phyloP scores from a whole-genome alignment of 257 asterid species.

The Striga asiatica region DNA sequence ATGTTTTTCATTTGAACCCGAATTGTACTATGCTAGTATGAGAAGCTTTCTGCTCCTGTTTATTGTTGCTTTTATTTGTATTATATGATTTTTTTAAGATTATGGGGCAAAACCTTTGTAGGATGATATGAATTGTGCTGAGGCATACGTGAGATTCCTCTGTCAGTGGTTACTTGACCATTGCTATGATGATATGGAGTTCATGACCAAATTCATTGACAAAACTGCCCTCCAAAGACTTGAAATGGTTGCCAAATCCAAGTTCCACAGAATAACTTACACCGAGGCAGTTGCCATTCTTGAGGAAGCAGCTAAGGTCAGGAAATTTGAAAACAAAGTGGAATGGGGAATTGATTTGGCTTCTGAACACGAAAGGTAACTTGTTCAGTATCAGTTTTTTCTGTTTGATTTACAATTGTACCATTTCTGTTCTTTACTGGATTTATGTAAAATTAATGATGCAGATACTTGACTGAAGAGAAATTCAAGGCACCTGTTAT shows the following conservation, averaged over 20 bases:
- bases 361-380: slow-evolving; percentile 92
- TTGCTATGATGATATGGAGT: slow-evolving; percentile 89
- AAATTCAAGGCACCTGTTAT: slow-evolving; percentile 78
- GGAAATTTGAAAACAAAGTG: slow-evolving; percentile 77
- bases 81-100: not conserved
- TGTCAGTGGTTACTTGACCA: slow-evolving; percentile 91
- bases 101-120: slow-evolving; percentile 22
- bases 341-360: slow-evolving; percentile 98
- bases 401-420: not conserved
- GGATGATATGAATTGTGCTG: slow-evolving; percentile 99
- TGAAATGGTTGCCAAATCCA: slow-evolving; percentile 62
- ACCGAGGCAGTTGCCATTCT: slow-evolving; percentile 79
- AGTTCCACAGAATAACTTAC: slow-evolving; percentile 64
- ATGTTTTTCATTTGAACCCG: not conserved
- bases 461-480: slow-evolving; percentile 88
- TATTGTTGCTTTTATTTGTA: not conserved
- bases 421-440: not conserved
- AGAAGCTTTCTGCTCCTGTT: not conserved
- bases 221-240: slow-evolving; percentile 62
- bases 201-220: slow-evolving; percentile 54
- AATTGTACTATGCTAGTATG: not conserved
- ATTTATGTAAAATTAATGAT: not conserved
- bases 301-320: slow-evolving; percentile 58
- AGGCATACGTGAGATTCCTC: slow-evolving; percentile 79
- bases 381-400: not conserved